These are phyloP conservation scores for Harringtonia lauricola DNA, from an alignment of 2,329 filamentous ascomycete species.

Conservation along the genomic window DNA sequence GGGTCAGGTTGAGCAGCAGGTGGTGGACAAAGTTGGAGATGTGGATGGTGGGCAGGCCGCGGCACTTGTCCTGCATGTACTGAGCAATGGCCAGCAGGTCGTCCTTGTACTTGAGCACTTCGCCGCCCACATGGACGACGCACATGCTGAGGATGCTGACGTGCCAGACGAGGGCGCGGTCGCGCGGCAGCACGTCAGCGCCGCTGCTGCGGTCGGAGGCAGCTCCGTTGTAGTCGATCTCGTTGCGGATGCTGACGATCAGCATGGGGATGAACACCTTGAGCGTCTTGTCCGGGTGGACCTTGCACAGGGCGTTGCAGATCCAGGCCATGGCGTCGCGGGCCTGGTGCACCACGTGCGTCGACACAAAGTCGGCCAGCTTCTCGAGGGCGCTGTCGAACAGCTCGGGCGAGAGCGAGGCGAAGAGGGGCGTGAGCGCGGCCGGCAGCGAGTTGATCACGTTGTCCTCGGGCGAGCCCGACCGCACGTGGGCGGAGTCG, in stretches of 20 bases:
- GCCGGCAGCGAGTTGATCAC: slow-evolving; percentile 93
- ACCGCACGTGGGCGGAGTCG: slow-evolving; percentile 76
- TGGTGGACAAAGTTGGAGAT: slow-evolving; percentile 98
- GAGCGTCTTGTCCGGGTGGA: slow-evolving; percentile 85
- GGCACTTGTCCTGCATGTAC: slow-evolving; percentile 95
- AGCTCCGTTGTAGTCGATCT: slow-evolving; percentile 94
- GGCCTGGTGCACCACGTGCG: slow-evolving; percentile 93
- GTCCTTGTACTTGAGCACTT: slow-evolving; percentile 78
- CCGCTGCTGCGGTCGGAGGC: slow-evolving; percentile 91
- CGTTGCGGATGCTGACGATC: slow-evolving; percentile 82
- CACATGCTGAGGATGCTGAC: slow-evolving; percentile 97
- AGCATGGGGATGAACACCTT: slow-evolving; percentile 86
- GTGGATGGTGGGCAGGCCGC: slow-evolving; percentile 87
- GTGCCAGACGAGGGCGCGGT: slow-evolving; percentile 91
- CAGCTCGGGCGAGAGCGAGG: slow-evolving; percentile 81
- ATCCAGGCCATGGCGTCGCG: slow-evolving; percentile 98
- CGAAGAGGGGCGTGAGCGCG: slow-evolving; percentile 80
- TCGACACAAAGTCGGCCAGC: slow-evolving; percentile 80
- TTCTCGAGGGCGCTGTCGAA: slow-evolving; percentile 90
- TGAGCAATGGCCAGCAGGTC: slow-evolving; percentile 84
- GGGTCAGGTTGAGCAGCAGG: slow-evolving; percentile 83
- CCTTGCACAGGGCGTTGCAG: slow-evolving; percentile 90
- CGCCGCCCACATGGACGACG: slow-evolving; percentile 86
- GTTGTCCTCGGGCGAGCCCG: slow-evolving; percentile 89
- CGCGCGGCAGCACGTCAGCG: slow-evolving; percentile 83